Conservation (phyloP, 176 grass and related monocot genomes). For the Aegilops speltoides region DNA sequence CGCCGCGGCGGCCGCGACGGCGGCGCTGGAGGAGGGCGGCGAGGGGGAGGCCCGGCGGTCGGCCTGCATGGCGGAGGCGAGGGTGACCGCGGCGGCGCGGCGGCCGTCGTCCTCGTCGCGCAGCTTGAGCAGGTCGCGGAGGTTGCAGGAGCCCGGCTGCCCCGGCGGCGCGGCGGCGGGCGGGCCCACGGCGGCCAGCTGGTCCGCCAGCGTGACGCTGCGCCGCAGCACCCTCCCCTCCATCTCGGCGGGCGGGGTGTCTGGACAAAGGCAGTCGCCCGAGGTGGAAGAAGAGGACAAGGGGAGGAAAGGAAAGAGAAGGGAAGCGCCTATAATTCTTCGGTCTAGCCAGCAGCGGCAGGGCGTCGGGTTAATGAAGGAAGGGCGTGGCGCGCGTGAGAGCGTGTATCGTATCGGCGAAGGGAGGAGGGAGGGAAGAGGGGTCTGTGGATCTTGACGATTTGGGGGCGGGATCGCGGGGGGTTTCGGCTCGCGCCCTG, state of each 20-base stretch:
- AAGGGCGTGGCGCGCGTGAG: conserved; percentile 14
- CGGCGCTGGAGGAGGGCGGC: conserved; percentile 1
- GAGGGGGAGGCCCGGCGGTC: conserved; percentile 28
- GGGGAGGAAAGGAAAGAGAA: neutral
- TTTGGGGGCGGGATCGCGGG: neutral
- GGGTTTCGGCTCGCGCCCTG: neutral
- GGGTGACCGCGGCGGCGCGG: conserved; percentile 44
- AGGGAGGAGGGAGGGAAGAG: too few relatives aligned
- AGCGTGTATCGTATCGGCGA: neutral
- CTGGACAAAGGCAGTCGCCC: neutral
- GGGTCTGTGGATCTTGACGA: conserved; percentile 20
- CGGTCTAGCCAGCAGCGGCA: neutral
- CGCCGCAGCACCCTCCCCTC: conserved; percentile 61
- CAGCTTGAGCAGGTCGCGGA: conserved; percentile 61
- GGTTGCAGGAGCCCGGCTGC: conserved; percentile 41
- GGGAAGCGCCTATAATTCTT: neutral
- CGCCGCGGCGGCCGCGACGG: conserved; percentile 29
- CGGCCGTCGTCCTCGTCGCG: conserved; percentile 53
- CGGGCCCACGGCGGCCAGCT: conserved; percentile 59
- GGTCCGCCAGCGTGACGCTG: conserved; percentile 79
- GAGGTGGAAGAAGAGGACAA: neutral
- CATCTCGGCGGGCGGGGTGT: neutral
- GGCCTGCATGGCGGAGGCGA: conserved; percentile 40
- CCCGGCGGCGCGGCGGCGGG: neutral
- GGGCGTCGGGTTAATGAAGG: conserved; percentile 9